Evolutionary conservation across 768 basidiomycete species (phyloP), one percentile per base, ranked within the genome.

Genomic region (Trametes cubensis): DNA sequence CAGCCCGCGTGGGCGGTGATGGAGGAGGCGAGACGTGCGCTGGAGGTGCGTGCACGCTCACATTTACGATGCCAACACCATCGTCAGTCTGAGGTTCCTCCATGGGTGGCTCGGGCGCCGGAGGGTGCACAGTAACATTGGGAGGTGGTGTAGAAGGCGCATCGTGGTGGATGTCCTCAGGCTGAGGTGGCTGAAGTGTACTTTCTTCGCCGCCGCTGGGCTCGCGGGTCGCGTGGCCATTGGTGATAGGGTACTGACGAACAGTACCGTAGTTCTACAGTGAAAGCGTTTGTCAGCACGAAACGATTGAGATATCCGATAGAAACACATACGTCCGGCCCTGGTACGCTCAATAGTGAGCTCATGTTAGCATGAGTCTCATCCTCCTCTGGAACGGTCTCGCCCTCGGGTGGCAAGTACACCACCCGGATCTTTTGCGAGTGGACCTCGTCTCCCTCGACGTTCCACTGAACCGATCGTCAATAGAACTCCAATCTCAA

Each of bases 381-480:
- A 2, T 89, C 87, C 67, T 91, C 93, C 73, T 95, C 94, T 44
- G 88, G 86, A 41, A 91, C 76, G 5, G 81, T 79, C 65, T 89
- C 85, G 21, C 93, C 94, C 67, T 94, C 94, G 2, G 92, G 84
- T 26, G 94, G 90, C 41, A 98, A 79, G 75, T 96, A 99, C 1
- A 85, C 84, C 47, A 97, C 95, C 63, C 89, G 85, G 61, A 99
- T 84, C 77, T 98, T 98, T 73, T 98, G 96, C 66, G 98, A 95
- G 75, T 93, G 84, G 38, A 99, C 87, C 68, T 83, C 86, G 61
- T 80, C 79, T 45, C 86, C 84, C 67, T 88, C 85, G 69, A 83
- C 73, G 55, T 78, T 81, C 92, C 92, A 92, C 90, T 92, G 44
- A 40, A 39, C 1, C 18, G 18, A 56, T 34, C 11, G 46, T 51